Evolutionary conservation across 352 stramenopile species (phyloP).

Genomic region (Phytophthora melonis): DNA sequence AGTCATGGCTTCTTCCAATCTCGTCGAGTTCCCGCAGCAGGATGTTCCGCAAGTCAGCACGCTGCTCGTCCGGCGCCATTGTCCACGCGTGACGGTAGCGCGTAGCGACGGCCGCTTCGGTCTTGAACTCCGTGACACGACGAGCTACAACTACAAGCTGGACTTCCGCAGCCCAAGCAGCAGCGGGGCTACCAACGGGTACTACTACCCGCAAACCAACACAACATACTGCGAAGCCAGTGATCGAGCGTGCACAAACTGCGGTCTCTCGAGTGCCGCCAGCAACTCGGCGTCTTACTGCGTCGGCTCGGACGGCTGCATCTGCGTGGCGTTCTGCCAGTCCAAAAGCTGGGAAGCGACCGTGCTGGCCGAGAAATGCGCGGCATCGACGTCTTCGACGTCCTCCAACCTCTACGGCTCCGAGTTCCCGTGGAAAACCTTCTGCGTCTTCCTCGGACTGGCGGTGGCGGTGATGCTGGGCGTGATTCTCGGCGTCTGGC

Average conservation of each 20-base stretch:
- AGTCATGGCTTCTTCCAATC: no score
- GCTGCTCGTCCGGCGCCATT: no score
- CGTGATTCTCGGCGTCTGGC: conserved; percentile 26
- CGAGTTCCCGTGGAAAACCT: conserved; percentile 32
- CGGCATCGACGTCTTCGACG: neutral
- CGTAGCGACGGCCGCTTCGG: no score
- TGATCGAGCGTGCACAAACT: conserved; percentile 40
- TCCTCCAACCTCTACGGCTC: conserved; percentile 9
- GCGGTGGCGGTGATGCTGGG: conserved; percentile 21
- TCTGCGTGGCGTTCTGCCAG: conserved; percentile 54
- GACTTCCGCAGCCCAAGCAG: conserved; percentile 39
- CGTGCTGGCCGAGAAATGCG: conserved; percentile 28
- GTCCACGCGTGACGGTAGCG: no score
- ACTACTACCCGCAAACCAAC: conserved; percentile 62
- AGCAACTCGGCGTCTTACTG: conserved; percentile 41
- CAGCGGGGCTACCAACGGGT: conserved; percentile 19
- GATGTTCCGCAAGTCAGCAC: no score
- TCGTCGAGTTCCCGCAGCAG: no score
- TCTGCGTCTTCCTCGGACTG: conserved; percentile 26
- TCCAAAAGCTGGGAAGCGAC: conserved; percentile 32
- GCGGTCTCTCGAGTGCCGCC: conserved; percentile 8
- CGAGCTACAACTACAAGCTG: conserved; percentile 29
- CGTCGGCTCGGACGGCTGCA: conserved; percentile 39
- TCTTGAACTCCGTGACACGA: no score
- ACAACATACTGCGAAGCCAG: conserved; percentile 54